phyloP scores from a whole-genome alignment of 1,284 basidiomycete genomes.

The Microbotryomycetes sp. region DNA sequence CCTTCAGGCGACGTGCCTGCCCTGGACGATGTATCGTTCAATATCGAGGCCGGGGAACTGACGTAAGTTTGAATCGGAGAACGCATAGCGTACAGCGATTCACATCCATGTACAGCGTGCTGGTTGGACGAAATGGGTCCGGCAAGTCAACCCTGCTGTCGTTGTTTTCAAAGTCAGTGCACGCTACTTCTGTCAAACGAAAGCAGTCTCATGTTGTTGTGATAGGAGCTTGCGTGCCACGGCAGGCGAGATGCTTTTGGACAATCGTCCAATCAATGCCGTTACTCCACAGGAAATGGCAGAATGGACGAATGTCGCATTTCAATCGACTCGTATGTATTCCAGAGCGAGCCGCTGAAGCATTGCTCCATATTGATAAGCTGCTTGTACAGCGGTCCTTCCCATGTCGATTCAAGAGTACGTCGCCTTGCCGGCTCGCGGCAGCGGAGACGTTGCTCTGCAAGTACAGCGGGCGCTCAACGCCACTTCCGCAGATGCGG shows the following conservation, averaged over 20 bases:
- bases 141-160: conserved; percentile 7
- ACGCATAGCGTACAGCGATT: no score
- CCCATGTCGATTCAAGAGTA: conserved; percentile 5
- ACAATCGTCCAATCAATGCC: background rate
- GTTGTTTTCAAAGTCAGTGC: conserved; percentile 1
- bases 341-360: background rate
- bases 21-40: conserved; percentile 1
- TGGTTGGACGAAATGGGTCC: conserved; percentile 11
- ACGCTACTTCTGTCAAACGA: no score
- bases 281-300: background rate
- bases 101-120: background rate
- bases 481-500: background rate
- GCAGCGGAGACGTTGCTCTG: background rate
- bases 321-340: conserved; percentile 1
- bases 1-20: background rate
- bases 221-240: background rate
- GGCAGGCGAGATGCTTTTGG: background rate
- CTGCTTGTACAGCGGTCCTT: background rate
- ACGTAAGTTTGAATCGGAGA: background rate
- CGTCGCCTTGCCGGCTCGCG: background rate
- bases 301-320: background rate
- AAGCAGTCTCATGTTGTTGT: no score
- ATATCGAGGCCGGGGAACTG: background rate
- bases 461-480: background rate
- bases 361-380: background rate